These are phyloP conservation scores for Thermoascus crustaceus DNA, from an alignment of 2,329 filamentous ascomycete species.

Conservation along the genomic window DNA sequence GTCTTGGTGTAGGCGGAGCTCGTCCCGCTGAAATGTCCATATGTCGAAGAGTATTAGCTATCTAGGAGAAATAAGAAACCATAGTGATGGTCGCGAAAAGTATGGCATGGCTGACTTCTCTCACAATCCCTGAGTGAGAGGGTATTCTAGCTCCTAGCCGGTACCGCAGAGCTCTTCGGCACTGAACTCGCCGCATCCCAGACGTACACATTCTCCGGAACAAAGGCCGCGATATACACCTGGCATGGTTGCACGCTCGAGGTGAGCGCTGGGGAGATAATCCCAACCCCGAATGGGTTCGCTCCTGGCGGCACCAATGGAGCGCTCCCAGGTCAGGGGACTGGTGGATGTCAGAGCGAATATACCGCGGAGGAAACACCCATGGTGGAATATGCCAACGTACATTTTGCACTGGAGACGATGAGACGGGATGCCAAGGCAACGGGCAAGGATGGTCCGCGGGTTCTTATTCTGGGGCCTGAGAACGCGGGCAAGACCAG, in stretches of 20 bases:
- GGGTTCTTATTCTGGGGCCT: slow-evolving; percentile 77
- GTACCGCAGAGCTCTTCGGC: slow-evolving; percentile 88
- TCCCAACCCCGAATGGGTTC: slow-evolving; percentile 27
- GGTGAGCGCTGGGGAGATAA: slow-evolving; percentile 54
- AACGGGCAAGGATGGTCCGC: slow-evolving; percentile 53
- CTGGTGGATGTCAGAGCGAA: slow-evolving; percentile 59
- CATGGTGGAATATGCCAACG: slow-evolving; percentile 70
- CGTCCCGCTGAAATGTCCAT: background rate
- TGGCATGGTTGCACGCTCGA: slow-evolving; percentile 87
- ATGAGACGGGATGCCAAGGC: slow-evolving; percentile 56
- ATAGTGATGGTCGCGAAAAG: background rate
- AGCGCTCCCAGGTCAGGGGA: slow-evolving; percentile 23
- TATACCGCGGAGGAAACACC: slow-evolving; percentile 72
- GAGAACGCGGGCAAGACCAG: slow-evolving; percentile 77
- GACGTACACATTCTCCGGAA: slow-evolving; percentile 70
- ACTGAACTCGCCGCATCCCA: slow-evolving; percentile 80
- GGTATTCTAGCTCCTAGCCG: slow-evolving; percentile 54
- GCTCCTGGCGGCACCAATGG: slow-evolving; percentile 16
- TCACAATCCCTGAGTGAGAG: slow-evolving; percentile 1
- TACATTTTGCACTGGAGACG: slow-evolving; percentile 77
- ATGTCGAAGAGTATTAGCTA: background rate
- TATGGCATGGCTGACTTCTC: background rate
- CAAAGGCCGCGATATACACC: slow-evolving; percentile 81
- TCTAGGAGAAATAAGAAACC: no score
- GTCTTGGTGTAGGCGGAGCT: no score